Evolutionary conservation across 1,284 basidiomycete species (phyloP).

Genomic region (Meripilus lineatus): DNA sequence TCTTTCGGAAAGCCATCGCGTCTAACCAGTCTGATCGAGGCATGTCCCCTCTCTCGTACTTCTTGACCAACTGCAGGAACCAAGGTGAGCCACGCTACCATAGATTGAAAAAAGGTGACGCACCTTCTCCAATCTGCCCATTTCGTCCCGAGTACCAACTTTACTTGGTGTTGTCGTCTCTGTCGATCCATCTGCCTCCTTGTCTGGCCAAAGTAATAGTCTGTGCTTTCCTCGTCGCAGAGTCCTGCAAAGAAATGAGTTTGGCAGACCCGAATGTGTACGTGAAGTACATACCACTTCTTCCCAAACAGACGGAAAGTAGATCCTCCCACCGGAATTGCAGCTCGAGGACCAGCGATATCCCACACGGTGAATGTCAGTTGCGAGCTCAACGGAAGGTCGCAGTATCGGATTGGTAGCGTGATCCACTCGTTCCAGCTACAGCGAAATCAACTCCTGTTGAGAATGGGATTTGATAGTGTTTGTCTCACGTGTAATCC

Average conservation of each 20-base stretch:
- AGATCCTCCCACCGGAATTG: constrained; percentile 82
- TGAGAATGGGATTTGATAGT: not conserved
- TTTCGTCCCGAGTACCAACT: constrained; percentile 75
- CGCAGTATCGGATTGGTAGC: constrained; percentile 87
- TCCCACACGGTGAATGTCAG: constrained; percentile 96
- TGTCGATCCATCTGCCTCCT: constrained; percentile 80
- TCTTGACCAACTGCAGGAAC: constrained; percentile 84
- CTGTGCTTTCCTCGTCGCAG: constrained; percentile 90
- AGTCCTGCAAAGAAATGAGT: constrained; percentile 47
- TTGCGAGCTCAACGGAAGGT: constrained; percentile 84
- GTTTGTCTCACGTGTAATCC: constrained; percentile 60
- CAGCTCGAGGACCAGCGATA: constrained; percentile 73
- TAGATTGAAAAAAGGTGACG: constrained; percentile 17
- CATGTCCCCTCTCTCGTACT: constrained; percentile 93
- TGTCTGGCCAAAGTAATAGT: constrained; percentile 76
- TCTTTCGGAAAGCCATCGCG: constrained; percentile 86
- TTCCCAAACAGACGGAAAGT: constrained; percentile 89
- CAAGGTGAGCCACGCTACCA: not conserved
- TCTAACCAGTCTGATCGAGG: constrained; percentile 95
- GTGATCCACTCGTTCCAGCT: constrained; percentile 97
- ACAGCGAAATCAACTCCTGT: constrained; percentile 3
- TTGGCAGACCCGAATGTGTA: not conserved
- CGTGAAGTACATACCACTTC: constrained; percentile 63
- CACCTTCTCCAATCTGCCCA: constrained; percentile 92
- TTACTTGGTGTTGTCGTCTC: constrained; percentile 88